Evolutionary conservation across 257 asterid genomes (phyloP).

Genomic region (Cinchona pubescens): DNA sequence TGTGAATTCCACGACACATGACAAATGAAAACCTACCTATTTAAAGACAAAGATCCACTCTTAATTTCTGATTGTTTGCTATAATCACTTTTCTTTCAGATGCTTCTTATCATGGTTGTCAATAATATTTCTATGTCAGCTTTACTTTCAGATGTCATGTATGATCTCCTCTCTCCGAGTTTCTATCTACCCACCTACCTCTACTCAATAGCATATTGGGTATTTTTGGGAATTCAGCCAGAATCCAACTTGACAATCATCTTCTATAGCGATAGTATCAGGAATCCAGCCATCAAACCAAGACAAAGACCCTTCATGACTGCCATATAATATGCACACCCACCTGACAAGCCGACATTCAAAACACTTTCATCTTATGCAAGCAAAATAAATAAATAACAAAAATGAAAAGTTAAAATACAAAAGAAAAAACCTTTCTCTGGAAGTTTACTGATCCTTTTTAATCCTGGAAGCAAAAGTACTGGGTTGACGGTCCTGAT

Average conservation of each 20-base stretch:
- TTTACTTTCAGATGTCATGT: not conserved
- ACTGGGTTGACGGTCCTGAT: conserved; percentile 31
- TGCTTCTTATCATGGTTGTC: too few relatives aligned
- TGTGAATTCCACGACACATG: not conserved
- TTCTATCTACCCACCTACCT: not conserved
- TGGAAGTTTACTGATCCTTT: conserved; percentile 48
- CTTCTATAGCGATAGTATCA: not conserved
- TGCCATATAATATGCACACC: not conserved
- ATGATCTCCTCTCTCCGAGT: not conserved
- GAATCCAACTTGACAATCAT: not conserved
- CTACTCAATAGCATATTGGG: not conserved
- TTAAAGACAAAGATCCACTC: not conserved
- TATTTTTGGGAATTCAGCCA: too few relatives aligned
- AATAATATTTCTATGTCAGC: not conserved
- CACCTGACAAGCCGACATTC: not conserved
- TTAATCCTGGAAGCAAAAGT: conserved; percentile 43
- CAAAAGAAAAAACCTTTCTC: conserved; percentile 1
- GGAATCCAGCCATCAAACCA: not conserved
- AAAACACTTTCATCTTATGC: not conserved
- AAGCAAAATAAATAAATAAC: not conserved
- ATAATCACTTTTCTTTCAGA: too few relatives aligned
- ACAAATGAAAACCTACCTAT: not conserved
- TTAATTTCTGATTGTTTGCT: not conserved
- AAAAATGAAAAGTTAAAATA: not conserved
- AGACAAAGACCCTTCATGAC: not conserved